phyloP scores from a whole-genome alignment of 2,329 filamentous ascomycete species.

The Huntiella moniliformis region DNA sequence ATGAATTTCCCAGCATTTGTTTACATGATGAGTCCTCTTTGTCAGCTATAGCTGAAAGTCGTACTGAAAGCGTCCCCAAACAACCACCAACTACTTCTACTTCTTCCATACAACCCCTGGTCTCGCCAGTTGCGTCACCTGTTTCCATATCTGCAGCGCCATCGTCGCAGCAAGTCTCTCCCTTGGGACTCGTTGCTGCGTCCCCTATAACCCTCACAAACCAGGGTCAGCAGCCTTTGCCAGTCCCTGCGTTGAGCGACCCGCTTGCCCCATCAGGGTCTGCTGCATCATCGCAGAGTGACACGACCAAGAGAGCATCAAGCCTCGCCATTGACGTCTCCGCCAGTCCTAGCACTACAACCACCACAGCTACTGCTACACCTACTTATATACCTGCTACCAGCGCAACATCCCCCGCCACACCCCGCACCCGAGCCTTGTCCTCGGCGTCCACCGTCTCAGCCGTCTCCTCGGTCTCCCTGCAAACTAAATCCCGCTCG shows the following conservation, averaged over 20 bases:
- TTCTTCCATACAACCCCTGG: neutral
- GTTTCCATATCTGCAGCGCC: constrained; percentile 4
- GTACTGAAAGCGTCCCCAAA: no score
- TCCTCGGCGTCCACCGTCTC: constrained; percentile 15
- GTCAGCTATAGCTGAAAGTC: no score
- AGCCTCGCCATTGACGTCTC: neutral
- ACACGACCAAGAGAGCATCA: neutral
- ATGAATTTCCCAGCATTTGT: constrained; percentile 26
- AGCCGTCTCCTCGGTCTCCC: constrained; percentile 15
- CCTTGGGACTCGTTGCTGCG: constrained; percentile 2
- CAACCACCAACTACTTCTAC: no score
- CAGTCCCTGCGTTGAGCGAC: neutral
- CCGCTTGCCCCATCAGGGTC: neutral
- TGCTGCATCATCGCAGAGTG: neutral
- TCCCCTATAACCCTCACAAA: constrained; percentile 7
- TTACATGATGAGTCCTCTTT: constrained; percentile 18
- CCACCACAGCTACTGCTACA: neutral
- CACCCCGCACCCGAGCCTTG: constrained; percentile 13
- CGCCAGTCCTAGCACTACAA: neutral
- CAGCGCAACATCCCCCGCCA: constrained; percentile 11
- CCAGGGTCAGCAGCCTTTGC: constrained; percentile 2
- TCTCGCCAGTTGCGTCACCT: constrained; percentile 7
- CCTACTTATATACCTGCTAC: neutral
- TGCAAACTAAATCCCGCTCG: constrained; percentile 14
- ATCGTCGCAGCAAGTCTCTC: no score